These are phyloP conservation scores for Populus deltoides DNA, from an alignment of 345 rosid species.

Conservation along the genomic window DNA sequence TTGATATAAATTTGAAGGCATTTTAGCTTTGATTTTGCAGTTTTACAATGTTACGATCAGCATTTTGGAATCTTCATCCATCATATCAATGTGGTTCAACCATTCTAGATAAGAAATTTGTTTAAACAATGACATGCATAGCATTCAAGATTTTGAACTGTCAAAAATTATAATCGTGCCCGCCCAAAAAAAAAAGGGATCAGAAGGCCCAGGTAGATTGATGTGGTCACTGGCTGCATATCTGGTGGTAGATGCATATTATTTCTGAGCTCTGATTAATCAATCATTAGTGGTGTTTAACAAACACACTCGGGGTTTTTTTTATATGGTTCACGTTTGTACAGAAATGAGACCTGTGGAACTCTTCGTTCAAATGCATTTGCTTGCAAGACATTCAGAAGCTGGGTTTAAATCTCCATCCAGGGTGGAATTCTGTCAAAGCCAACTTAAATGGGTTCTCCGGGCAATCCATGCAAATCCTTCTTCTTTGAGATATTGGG, in stretches of 20 bases:
- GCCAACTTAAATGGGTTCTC: conserved; percentile 72
- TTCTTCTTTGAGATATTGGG: conserved; percentile 74
- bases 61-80: too few species aligned
- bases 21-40: too few species aligned
- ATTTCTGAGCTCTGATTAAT: not conserved
- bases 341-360: conserved; percentile 90
- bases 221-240: not conserved
- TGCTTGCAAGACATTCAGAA: conserved; percentile 55
- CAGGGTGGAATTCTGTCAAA: conserved; percentile 53
- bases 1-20: too few species aligned
- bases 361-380: conserved; percentile 83
- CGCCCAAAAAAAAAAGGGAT: too few species aligned
- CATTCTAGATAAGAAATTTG: too few species aligned
- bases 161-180: too few species aligned
- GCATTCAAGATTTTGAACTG: too few species aligned
- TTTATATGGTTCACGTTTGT: not conserved
- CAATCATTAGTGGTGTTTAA: not conserved
- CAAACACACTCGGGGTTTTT: too few species aligned
- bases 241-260: not conserved
- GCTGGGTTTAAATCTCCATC: conserved; percentile 33
- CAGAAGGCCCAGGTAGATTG: not conserved
- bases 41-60: too few species aligned
- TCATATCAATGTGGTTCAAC: too few species aligned
- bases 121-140: too few species aligned
- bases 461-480: conserved; percentile 89